A percentile compares a stretch with the other conserved stretches of the same genome.
These are phyloP conservation scores for Thelonectria discophora DNA, from an alignment of 2,329 filamentous ascomycete species.

Conservation along the genomic window DNA sequence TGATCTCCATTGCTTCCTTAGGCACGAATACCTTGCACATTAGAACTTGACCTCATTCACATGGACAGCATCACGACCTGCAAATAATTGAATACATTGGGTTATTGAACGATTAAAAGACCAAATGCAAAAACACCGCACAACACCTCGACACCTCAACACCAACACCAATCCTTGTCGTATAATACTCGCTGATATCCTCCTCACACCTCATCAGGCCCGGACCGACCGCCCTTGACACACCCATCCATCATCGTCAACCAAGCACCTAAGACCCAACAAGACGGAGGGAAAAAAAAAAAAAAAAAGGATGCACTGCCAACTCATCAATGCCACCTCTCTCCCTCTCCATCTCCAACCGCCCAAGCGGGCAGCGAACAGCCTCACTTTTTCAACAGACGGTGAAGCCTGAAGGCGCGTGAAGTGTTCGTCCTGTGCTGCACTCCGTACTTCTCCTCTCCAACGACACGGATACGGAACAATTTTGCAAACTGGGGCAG, in stretches of 20 bases:
- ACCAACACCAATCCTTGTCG: constrained; percentile 15
- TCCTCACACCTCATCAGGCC: neutral
- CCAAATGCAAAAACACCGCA: neutral
- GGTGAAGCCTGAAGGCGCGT: constrained; percentile 1
- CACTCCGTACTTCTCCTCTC: too few species aligned
- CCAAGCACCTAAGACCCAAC: constrained; percentile 3
- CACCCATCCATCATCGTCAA: constrained; percentile 1
- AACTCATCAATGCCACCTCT: constrained; percentile 21
- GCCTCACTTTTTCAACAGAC: neutral
- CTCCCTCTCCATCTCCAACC: neutral
- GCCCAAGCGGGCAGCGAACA: neutral
- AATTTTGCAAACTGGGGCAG: too few species aligned
- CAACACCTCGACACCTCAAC: too few species aligned
- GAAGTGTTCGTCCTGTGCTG: neutral
- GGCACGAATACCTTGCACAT: neutral
- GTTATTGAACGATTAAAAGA: neutral
- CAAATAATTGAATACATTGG: neutral
- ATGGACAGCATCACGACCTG: neutral
- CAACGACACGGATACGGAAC: too few species aligned
- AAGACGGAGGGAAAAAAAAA: too few species aligned
- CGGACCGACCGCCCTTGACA: constrained; percentile 13
- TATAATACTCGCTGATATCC: constrained; percentile 19
- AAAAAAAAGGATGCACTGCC: constrained; percentile 14
- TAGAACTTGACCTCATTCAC: too few species aligned
- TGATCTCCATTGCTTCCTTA: too few species aligned